Base-by-base conservation (phyloP, 2,329 filamentous ascomycete species). In the Cercospora berteroae region DNA sequence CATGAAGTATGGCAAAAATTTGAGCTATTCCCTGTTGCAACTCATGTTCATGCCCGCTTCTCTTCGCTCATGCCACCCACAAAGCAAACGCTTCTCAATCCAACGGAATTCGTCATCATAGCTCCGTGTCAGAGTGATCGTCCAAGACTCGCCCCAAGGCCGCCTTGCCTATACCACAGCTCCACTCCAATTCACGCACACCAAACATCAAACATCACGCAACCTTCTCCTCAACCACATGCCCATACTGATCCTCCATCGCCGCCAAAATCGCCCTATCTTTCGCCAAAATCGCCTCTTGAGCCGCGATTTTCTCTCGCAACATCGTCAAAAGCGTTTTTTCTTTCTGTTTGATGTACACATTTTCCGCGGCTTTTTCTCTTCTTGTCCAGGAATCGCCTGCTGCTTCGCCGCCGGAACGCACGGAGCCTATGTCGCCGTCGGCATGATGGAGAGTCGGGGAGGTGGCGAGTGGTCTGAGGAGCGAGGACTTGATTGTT, bases 331-430 rank as follows among this genome's bases (percentile, higher is more conserved):
- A 75, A 70, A 97, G 96, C 83, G 92, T 88, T 82, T 89, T 88
- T 86, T 97, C 94, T 78, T 92, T 90, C 83, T 90, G 84, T 75
- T 88, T 87, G 82, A 97, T 93, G 81, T 90, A 90, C 73, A 87
- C 87, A 79, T 92, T 89, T 82, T 97, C 94, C 77, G 83, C 85
- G 72, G 93, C 93, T 78, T 89, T 87, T 82, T 97, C 94, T 74
- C 94, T 91, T 81, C 89, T 89, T 81, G 89, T 91, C 86, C 96
- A 97, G 62, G 90, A 87, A 79, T 97, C 94, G 56, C 80, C 80
- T 20, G 55, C 55, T 20, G 55, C 55, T 58, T 58, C 55, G 55
- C 27, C 55, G 20, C 73, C 75, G 18, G 77, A 48, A 60, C 80
- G 73, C 12, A 77, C 75, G 25, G 70, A 13, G 52, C 75, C 79